These are phyloP conservation scores for Atkinsonella texensis DNA, from an alignment of 2,329 filamentous ascomycete genomes.

Conservation along the genomic window DNA sequence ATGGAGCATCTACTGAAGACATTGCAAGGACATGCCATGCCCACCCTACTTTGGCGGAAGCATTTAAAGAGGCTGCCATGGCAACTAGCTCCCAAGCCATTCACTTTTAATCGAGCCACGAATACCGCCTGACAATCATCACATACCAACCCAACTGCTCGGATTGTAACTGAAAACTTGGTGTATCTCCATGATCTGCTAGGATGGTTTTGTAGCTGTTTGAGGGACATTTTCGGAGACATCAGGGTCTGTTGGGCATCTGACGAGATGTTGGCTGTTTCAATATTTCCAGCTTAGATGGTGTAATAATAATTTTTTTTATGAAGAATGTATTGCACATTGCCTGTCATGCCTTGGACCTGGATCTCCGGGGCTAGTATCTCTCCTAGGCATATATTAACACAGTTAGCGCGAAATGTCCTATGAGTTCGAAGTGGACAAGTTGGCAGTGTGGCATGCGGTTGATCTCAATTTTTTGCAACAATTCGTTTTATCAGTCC, in stretches of 20 bases:
- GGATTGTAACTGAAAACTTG: no score
- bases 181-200: no score
- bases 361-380: no score
- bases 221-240: no score
- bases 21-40: conserved; percentile 92
- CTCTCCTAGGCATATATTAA: no score
- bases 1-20: conserved; percentile 90
- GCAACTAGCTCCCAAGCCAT: conserved; percentile 91
- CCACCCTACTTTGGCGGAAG: conserved; percentile 90
- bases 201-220: no score
- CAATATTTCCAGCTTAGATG: neutral
- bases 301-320: neutral
- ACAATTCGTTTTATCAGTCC: no score
- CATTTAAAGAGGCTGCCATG: conserved; percentile 99
- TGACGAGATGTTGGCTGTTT: neutral
- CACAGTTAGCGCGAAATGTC: no score
- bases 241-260: no score
- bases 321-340: neutral
- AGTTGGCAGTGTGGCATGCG: no score
- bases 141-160: neutral
- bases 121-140: neutral
- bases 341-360: neutral
- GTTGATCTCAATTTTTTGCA: no score
- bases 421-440: no score
- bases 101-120: conserved; percentile 59